Conservation (phyloP, 2,329 filamentous ascomycete species). For the Colletotrichum noveboracense region DNA sequence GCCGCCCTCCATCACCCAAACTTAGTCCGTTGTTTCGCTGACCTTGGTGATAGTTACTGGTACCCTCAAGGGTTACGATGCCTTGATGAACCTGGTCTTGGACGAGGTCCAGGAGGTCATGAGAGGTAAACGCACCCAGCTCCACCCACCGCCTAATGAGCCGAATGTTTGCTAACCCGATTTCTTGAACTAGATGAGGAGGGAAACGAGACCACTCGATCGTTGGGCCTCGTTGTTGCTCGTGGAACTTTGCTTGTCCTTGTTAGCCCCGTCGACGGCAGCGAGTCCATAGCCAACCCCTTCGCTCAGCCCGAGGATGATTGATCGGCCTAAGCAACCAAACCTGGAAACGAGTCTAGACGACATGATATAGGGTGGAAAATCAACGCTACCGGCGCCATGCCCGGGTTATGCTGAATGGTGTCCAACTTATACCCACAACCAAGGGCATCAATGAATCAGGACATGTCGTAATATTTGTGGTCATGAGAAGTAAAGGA, state of each 20-base stretch:
- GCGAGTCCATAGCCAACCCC: constrained; percentile 94
- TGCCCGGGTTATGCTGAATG: not conserved
- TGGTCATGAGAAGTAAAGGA: not conserved
- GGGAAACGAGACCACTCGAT: constrained; percentile 82
- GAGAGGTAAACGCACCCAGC: constrained; percentile 65
- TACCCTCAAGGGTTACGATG: constrained; percentile 92
- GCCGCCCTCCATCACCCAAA: not conserved
- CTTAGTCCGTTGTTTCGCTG: not conserved
- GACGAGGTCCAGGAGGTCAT: constrained; percentile 93
- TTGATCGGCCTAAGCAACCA: constrained; percentile 31
- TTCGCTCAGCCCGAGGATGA: constrained; percentile 79
- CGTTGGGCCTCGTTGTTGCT: constrained; percentile 86
- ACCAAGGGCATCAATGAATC: not conserved
- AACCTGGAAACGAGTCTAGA: not conserved
- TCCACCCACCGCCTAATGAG: not conserved
- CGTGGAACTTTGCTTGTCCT: constrained; percentile 91
- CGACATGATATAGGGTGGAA: not conserved
- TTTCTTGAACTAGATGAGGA: constrained; percentile 74
- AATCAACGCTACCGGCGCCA: not conserved
- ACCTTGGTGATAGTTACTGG: constrained; percentile 70
- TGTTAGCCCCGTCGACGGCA: constrained; percentile 91
- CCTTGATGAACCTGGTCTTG: constrained; percentile 96
- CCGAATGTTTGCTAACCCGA: not conserved
- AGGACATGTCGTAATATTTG: not conserved
- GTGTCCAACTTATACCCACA: not conserved